Base-by-base conservation (phyloP, 805 yeast genomes). In the Kazachstania viticola region DNA sequence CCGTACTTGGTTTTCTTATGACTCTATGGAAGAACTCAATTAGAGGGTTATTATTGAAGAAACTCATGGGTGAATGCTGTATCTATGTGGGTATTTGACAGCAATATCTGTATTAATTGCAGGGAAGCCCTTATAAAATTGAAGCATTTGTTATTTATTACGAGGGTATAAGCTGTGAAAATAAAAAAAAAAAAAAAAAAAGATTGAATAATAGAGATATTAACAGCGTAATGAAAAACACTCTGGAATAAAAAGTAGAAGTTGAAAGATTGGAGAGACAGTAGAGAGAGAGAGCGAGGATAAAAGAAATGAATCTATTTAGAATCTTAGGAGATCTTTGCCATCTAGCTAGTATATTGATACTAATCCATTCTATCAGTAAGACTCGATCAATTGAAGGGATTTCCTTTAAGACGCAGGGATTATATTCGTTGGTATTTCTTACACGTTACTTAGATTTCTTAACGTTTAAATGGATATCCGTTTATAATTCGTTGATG, bases 361-460 rank as follows among this genome's bases (percentile, higher is more conserved):
- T 91, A 34, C 66, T 91, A 41, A 62, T 88, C 31, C 76, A 73
- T 33, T 72, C 84, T 25, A 83, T 91, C 44, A 68, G 64, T 32
- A 49, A 60, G 5, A 69, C 79, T 34, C 64, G 64, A 38, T 76
- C 93, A 5, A 75, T 80, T 29, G 71, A 74, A 19, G 98, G 98
- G 27, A 70, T 91, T 30, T 85, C 96, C 1, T 61, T 82, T 51
- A 88, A 88, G 60, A 82, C 97, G 0, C 97, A 91, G 54, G 61
- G 71, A 1, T 61, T 88, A 25, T 91, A 88, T 54, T 73, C 70
- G 27, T 40, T 76, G 21, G 94, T 84, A 14, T 85, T 73, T 46
- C 50, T 73, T 27, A 67, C 85, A 11, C 70, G 95, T 39, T 85
- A 84, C 55, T 41, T 80, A 36, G 85, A 79, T 55, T 51, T 75